These are phyloP conservation scores for Phytophthora hibernalis DNA, from an alignment of 352 stramenopile species.

Conservation along the genomic window DNA sequence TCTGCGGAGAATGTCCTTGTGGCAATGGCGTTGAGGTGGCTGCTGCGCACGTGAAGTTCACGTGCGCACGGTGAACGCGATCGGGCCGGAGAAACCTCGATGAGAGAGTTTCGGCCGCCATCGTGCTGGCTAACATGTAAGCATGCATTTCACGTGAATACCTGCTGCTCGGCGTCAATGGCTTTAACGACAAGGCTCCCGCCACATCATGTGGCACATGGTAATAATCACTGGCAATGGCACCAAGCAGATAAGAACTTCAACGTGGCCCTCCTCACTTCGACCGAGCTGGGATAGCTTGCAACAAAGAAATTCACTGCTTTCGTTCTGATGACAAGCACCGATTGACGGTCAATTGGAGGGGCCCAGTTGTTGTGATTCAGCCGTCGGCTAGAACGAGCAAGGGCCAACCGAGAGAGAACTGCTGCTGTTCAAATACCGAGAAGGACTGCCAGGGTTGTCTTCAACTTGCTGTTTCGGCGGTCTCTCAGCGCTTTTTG, in stretches of 20 bases:
- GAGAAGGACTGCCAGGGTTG: neutral
- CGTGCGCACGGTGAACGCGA: too few relatives aligned
- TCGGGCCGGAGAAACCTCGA: slow-evolving; percentile 14
- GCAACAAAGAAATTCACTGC: neutral
- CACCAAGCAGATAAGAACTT: slow-evolving; percentile 5
- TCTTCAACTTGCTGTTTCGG: slow-evolving; percentile 29
- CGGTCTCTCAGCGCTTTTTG: slow-evolving; percentile 17
- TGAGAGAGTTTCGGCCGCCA: slow-evolving; percentile 1
- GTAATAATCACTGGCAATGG: neutral
- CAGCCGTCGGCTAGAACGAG: slow-evolving; percentile 33
- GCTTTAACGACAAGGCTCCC: too few relatives aligned
- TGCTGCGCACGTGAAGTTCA: slow-evolving; percentile 1
- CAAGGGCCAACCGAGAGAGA: too few relatives aligned
- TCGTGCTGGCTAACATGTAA: slow-evolving; percentile 16
- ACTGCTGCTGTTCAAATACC: too few relatives aligned
- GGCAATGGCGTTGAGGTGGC: neutral
- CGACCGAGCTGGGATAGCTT: neutral
- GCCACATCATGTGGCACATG: too few relatives aligned
- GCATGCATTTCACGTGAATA: slow-evolving; percentile 43
- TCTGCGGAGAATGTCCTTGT: slow-evolving; percentile 6
- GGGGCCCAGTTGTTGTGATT: slow-evolving; percentile 22
- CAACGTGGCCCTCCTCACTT: neutral
- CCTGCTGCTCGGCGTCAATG: neutral
- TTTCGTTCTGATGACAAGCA: neutral
- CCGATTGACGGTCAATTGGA: neutral